These are phyloP conservation scores for Termitomyces sp. DNA, from an alignment of 768 basidiomycete species.

Conservation along the genomic window DNA sequence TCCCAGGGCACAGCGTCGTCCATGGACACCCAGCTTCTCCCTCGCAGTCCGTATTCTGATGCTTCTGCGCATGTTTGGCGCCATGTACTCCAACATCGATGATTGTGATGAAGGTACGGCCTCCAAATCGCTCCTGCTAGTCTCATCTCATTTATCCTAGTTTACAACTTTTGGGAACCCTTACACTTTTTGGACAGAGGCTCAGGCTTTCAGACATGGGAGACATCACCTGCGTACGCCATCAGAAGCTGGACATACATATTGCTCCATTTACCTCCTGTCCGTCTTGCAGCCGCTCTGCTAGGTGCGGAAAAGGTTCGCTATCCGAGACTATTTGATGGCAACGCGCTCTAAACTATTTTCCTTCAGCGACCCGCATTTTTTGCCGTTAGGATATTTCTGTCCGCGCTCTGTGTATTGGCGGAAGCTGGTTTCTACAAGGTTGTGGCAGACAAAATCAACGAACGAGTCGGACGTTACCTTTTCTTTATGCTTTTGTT, in stretches of 20 bases:
- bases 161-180: constrained; percentile 99
- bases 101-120: constrained; percentile 93
- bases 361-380: constrained; percentile 69
- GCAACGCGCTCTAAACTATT: constrained; percentile 10
- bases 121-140: background rate
- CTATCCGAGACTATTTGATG: background rate
- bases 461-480: constrained; percentile 90
- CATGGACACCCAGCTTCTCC: constrained; percentile 84
- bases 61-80: constrained; percentile 72
- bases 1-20: constrained; percentile 58
- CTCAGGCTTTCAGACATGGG: constrained; percentile 97
- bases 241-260: constrained; percentile 96
- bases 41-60: constrained; percentile 80
- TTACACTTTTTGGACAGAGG: constrained; percentile 86
- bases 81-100: constrained; percentile 93
- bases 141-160: constrained; percentile 33
- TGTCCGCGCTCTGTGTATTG: constrained; percentile 67
- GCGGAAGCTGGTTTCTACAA: constrained; percentile 84
- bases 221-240: constrained; percentile 85
- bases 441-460: constrained; percentile 73
- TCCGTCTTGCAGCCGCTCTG: constrained; percentile 46
- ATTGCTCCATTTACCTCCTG: constrained; percentile 67
- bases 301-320: constrained; percentile 69
- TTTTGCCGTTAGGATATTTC: constrained; percentile 79
- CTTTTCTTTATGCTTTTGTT: constrained; percentile 79